A percentile compares a stretch with the other conserved stretches of the same genome.
These are phyloP conservation scores for Penicillium coprophilum DNA, from an alignment of 495 filamentous ascomycete genomes.

Conservation along the genomic window DNA sequence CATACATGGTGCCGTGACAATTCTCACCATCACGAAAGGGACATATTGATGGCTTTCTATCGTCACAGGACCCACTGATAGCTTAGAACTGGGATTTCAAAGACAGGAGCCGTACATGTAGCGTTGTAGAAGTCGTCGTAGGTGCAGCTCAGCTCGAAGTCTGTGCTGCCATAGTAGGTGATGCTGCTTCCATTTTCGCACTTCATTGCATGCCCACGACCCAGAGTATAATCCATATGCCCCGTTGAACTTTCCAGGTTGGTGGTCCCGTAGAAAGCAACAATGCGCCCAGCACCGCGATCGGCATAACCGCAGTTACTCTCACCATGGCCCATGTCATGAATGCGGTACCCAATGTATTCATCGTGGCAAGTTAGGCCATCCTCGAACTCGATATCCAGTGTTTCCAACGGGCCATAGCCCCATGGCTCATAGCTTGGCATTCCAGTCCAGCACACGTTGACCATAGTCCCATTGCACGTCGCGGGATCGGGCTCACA, in stretches of 20 bases:
- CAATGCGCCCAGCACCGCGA: conserved; percentile 30
- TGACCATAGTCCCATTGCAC: conserved; percentile 34
- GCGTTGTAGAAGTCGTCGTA: conserved; percentile 37
- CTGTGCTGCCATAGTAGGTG: conserved; percentile 34
- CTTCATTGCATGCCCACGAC: conserved; percentile 33
- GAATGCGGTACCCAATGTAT: conserved; percentile 38
- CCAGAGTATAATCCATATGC: conserved; percentile 36
- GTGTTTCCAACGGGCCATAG: conserved; percentile 34
- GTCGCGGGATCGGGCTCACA: conserved; percentile 31
- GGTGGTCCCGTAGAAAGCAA: conserved; percentile 37
- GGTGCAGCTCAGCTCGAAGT: conserved; percentile 29
- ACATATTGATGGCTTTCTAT: neutral
- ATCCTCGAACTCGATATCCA: conserved; percentile 35
- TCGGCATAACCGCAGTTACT: conserved; percentile 40
- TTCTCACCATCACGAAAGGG: neutral
- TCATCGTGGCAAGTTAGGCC: conserved; percentile 36
- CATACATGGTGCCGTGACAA: too few species aligned
- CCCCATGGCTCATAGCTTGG: conserved; percentile 41
- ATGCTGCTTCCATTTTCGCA: conserved; percentile 38
- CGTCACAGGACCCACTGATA: conserved; percentile 30
- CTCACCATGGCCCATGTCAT: conserved; percentile 36
- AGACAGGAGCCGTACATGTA: conserved; percentile 33
- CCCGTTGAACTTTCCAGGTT: conserved; percentile 24
- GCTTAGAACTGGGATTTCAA: conserved; percentile 33
- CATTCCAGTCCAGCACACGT: conserved; percentile 39